These are phyloP conservation scores for Nakazawaea pomicola DNA, from an alignment of 805 yeast species.

Conservation along the genomic window DNA sequence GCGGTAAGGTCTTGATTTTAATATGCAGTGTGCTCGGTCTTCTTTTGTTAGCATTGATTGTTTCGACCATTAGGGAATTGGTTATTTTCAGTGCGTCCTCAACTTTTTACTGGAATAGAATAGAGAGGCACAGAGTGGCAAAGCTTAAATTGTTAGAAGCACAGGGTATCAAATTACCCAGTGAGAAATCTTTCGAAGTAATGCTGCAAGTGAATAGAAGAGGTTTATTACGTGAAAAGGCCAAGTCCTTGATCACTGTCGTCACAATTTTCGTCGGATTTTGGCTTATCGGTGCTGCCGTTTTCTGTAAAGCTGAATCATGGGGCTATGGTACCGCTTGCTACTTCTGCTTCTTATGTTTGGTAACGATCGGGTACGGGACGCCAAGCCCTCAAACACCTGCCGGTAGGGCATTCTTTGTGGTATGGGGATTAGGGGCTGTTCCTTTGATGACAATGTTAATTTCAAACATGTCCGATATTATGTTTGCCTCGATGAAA, in stretches of 20 bases:
- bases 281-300: slow-evolving; percentile 71
- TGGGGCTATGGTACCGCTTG: slow-evolving; percentile 71
- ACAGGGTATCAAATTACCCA: slow-evolving; percentile 23
- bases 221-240: slow-evolving; percentile 34
- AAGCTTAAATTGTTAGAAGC: slow-evolving; percentile 21
- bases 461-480: slow-evolving; percentile 68
- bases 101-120: slow-evolving; percentile 58
- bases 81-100: slow-evolving; percentile 58
- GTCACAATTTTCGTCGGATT: slow-evolving; percentile 45
- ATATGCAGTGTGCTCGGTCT: slow-evolving; percentile 69
- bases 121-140: slow-evolving; percentile 45
- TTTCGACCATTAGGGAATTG: slow-evolving; percentile 64
- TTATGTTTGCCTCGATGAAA: slow-evolving; percentile 31
- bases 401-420: slow-evolving; percentile 69
- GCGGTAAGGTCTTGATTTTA: slow-evolving; percentile 54
- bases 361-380: slow-evolving; percentile 84
- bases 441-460: slow-evolving; percentile 85
- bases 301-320: slow-evolving; percentile 52
- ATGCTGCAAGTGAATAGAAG: slow-evolving; percentile 48
- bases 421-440: slow-evolving; percentile 77
- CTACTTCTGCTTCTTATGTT: slow-evolving; percentile 73
- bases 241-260: slow-evolving; percentile 34
- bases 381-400: slow-evolving; percentile 58
- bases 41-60: slow-evolving; percentile 65
- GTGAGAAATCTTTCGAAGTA: slow-evolving; percentile 45